phyloP scores from a whole-genome alignment of 73 alveolate genomes.

The Paramecium sexaurelia region DNA sequence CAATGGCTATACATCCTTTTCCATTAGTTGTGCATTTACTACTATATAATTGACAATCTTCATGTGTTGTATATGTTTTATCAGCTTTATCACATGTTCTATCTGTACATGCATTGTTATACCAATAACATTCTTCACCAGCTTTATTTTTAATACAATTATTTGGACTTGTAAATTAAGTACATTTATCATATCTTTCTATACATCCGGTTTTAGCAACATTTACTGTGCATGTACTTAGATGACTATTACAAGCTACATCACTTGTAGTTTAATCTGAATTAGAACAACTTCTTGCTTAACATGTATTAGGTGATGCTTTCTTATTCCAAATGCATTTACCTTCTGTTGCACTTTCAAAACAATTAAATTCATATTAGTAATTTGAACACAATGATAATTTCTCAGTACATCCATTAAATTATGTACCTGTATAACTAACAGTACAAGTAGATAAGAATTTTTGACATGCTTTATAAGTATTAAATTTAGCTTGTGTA shows the following conservation, averaged over 20 bases:
- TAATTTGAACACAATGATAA: not conserved
- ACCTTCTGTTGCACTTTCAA: not conserved
- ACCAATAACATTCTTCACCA: conserved; percentile 38
- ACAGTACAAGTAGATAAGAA: conserved; percentile 24
- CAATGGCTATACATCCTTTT: not conserved
- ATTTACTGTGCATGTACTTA: not conserved
- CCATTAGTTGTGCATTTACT: conserved; percentile 27
- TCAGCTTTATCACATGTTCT: conserved; percentile 30
- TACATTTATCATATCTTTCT: not conserved
- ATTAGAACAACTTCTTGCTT: not conserved
- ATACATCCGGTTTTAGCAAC: conserved; percentile 15
- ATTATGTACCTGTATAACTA: not conserved
- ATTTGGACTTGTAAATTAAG: not conserved
- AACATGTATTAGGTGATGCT: conserved; percentile 26
- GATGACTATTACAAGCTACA: not conserved
- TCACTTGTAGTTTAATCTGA: conserved; percentile 3
- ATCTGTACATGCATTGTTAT: not conserved
- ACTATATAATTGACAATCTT: not conserved
- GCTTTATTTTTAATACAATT: not conserved
- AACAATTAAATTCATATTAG: not conserved
- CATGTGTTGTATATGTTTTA: conserved; percentile 36
- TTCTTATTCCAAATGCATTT: conserved; percentile 31
- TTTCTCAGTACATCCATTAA: not conserved
- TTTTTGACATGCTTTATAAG: conserved; percentile 1
- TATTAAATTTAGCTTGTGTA: not conserved